A percentile compares a stretch with the other conserved stretches of the same genome.
phyloP scores from a whole-genome alignment of 352 stramenopile genomes.

The Phytophthora fragariae region DNA sequence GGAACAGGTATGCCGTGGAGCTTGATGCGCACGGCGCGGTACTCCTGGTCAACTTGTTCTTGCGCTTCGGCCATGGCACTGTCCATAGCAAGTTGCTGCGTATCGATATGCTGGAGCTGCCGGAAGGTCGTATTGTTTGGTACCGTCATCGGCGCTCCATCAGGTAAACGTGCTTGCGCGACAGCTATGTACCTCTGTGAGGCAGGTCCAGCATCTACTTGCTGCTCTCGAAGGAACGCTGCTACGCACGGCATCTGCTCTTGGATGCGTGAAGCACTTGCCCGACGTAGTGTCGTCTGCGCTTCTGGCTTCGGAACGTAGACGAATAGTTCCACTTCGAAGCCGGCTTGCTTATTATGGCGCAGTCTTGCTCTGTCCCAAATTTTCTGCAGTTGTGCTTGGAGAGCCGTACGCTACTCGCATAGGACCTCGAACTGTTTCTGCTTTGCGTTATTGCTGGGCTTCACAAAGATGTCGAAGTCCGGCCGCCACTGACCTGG shows the following conservation, averaged over 20 bases:
- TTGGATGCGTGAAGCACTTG: constrained; percentile 13
- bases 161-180: constrained; percentile 17
- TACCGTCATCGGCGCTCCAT: not conserved
- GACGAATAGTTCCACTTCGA: constrained; percentile 20
- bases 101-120: constrained; percentile 17
- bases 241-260: constrained; percentile 23
- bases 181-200: constrained; percentile 21
- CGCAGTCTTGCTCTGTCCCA: constrained; percentile 21
- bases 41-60: not conserved
- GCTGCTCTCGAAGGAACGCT: constrained; percentile 11
- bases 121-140: constrained; percentile 13
- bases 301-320: constrained; percentile 19
- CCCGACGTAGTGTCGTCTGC: not conserved
- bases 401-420: not conserved
- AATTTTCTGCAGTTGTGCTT: constrained; percentile 4
- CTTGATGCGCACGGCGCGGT: not conserved
- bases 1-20: constrained; percentile 8
- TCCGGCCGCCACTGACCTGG: constrained; percentile 8
- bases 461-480: constrained; percentile 16
- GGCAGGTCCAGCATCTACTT: not conserved
- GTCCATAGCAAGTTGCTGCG: not conserved
- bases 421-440: constrained; percentile 15
- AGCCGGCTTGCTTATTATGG: constrained; percentile 14
- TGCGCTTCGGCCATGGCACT: not conserved
- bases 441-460: constrained; percentile 12